Evolutionary conservation across 371 early-diverging fungal species (phyloP).

Genomic region (Apophysomyces sp.): DNA sequence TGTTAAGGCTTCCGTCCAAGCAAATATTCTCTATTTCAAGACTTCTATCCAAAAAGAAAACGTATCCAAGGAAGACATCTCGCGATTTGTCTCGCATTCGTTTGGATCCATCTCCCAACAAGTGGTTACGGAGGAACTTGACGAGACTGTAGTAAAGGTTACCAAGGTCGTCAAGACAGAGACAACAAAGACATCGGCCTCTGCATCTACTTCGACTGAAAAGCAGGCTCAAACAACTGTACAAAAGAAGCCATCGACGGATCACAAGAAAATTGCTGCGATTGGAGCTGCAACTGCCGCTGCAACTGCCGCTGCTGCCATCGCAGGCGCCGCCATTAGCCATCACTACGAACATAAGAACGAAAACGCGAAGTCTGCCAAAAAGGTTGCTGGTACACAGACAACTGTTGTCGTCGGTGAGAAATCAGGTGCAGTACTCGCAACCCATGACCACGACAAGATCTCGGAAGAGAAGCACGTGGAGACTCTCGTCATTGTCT

Average conservation of each 20-base stretch:
- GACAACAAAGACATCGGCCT: not conserved
- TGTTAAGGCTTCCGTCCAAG: conserved; percentile 18
- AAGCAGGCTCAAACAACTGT: not conserved
- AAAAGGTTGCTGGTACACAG: conserved; percentile 12
- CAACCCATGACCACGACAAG: conserved; percentile 1
- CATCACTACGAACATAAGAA: conserved; percentile 10
- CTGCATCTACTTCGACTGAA: not conserved
- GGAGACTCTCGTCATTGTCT: not conserved
- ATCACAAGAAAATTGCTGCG: conserved; percentile 3
- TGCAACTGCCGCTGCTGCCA: conserved; percentile 6
- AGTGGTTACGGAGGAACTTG: not conserved
- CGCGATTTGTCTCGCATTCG: conserved; percentile 8
- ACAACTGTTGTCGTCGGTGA: conserved; percentile 14
- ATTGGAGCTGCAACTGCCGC: conserved; percentile 12
- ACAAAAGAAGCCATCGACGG: not conserved
- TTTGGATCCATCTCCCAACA: conserved; percentile 19
- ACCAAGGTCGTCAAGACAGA: not conserved
- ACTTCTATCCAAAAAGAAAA: not conserved
- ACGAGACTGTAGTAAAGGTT: conserved; percentile 1
- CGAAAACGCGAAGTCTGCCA: conserved; percentile 3
- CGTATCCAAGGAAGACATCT: conserved; percentile 7
- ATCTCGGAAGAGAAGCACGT: not conserved
- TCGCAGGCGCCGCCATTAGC: conserved; percentile 1
- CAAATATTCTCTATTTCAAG: conserved; percentile 13
- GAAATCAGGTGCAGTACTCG: conserved; percentile 3